Percentiles rank a stretch among this genome's conserved stretches.
phyloP scores from a whole-genome alignment of 768 basidiomycete genomes.

The Kwoniella sp. region DNA sequence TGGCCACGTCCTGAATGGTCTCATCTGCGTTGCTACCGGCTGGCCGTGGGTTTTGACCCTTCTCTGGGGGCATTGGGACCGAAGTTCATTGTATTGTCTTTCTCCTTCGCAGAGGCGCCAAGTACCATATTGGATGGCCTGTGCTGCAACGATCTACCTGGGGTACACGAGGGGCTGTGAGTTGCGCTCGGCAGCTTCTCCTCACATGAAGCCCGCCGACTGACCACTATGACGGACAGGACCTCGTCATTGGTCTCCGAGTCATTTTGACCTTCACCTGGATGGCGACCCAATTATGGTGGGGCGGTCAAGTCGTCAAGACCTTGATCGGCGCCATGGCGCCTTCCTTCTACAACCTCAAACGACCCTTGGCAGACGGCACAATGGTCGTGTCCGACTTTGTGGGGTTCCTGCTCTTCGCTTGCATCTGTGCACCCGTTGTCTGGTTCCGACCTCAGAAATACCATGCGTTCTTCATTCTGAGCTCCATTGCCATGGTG shows the following conservation, averaged over 20 bases:
- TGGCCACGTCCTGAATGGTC: slow-evolving; percentile 33
- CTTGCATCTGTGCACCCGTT: too few species aligned
- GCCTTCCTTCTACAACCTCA: slow-evolving; percentile 4
- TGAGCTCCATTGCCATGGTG: slow-evolving; percentile 19
- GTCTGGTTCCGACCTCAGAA: too few species aligned
- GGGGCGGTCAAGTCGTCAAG: slow-evolving; percentile 4
- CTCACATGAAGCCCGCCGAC: too few species aligned
- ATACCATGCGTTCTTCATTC: too few species aligned
- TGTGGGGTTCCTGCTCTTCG: too few species aligned
- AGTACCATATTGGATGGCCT: slow-evolving; percentile 37
- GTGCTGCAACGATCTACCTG: slow-evolving; percentile 28
- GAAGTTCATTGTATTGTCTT: not conserved
- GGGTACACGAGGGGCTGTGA: slow-evolving; percentile 32
- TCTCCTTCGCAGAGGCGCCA: slow-evolving; percentile 16
- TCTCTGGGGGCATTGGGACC: not conserved
- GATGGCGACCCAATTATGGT: slow-evolving; percentile 8
- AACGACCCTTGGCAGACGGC: too few species aligned
- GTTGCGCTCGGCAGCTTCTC: too few species aligned
- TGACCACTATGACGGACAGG: too few species aligned
- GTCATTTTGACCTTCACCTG: slow-evolving; percentile 10
- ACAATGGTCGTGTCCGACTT: too few species aligned
- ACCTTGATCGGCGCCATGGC: slow-evolving; percentile 1
- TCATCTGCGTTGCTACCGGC: slow-evolving; percentile 31
- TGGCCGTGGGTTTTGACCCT: not conserved
- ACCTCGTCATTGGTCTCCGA: not conserved